Evolutionary conservation across 129 eudicot species (phyloP).

Genomic region (Dittrichia graveolens): DNA sequence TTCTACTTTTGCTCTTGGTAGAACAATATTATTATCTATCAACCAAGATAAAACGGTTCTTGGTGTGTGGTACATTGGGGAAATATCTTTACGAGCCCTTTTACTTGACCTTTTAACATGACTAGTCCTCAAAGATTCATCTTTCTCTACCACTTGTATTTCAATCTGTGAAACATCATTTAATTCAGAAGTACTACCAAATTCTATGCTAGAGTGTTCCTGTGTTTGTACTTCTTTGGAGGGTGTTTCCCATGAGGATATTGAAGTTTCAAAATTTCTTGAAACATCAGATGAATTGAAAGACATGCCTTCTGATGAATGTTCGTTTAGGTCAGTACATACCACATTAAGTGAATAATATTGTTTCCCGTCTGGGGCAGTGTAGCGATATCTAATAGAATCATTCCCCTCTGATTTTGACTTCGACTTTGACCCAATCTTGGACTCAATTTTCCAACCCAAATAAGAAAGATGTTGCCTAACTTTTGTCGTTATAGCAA

Average conservation of each 20-base stretch:
- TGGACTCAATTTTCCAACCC: too few species aligned
- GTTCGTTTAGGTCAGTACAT: too few species aligned
- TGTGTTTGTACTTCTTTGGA: slow-evolving; percentile 21
- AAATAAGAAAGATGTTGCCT: too few species aligned
- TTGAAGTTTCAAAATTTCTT: slow-evolving; percentile 11
- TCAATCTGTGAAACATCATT: slow-evolving; percentile 4
- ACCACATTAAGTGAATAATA: too few species aligned
- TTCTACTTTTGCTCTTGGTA: slow-evolving; percentile 66
- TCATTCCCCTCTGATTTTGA: too few species aligned
- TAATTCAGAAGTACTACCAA: neutral
- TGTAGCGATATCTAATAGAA: too few species aligned
- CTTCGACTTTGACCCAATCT: too few species aligned
- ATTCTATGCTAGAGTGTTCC: neutral
- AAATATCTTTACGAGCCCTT: slow-evolving; percentile 45
- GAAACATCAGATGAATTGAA: slow-evolving; percentile 13
- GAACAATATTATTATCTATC: slow-evolving; percentile 60
- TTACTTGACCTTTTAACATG: slow-evolving; percentile 57
- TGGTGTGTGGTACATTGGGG: slow-evolving; percentile 50
- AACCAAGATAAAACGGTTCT: slow-evolving; percentile 76
- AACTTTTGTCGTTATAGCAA: too few species aligned
- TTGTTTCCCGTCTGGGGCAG: too few species aligned
- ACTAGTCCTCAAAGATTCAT: slow-evolving; percentile 31
- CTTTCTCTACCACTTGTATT: neutral
- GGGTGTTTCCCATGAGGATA: neutral
- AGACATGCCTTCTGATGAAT: neutral